A percentile compares a stretch with the other conserved stretches of the same genome.
phyloP scores from a whole-genome alignment of 345 rosid species.

The Gossypium mustelinum region DNA sequence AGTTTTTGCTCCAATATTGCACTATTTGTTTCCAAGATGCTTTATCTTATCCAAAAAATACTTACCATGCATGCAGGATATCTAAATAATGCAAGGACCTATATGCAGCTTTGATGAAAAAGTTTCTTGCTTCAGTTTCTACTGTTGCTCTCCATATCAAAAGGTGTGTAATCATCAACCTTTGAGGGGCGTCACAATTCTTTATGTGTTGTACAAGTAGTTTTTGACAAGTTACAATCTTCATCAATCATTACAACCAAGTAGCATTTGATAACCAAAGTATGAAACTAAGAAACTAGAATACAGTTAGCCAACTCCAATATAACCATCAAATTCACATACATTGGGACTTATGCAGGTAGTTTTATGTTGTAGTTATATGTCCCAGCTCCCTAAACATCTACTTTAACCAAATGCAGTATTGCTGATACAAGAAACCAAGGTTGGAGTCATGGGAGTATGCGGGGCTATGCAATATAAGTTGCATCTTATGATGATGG shows the following conservation, averaged over 20 bases:
- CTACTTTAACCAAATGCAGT: slow-evolving; percentile 17
- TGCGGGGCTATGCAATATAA: slow-evolving; percentile 9
- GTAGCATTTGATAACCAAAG: too few species aligned
- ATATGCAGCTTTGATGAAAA: slow-evolving; percentile 14
- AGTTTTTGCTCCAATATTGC: background rate
- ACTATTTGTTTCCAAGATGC: background rate
- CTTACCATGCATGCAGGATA: slow-evolving; percentile 13
- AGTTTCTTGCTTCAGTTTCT: slow-evolving; percentile 19
- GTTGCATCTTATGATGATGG: slow-evolving; percentile 6
- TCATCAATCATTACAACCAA: too few species aligned
- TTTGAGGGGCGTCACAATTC: background rate
- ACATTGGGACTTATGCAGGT: too few species aligned
- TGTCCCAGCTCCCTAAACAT: background rate
- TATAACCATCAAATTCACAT: too few species aligned
- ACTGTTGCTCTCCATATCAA: background rate
- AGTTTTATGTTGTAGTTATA: background rate
- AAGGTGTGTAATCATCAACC: slow-evolving; percentile 15
- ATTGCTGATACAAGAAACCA: slow-evolving; percentile 11
- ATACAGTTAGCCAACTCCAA: too few species aligned
- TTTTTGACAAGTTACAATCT: too few species aligned
- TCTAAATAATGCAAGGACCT: slow-evolving; percentile 20
- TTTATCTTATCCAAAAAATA: background rate
- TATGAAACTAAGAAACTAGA: too few species aligned
- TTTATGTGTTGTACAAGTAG: background rate
- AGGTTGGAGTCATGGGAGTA: slow-evolving; percentile 6